A percentile compares a stretch with the other conserved stretches of the same genome.
Conservation (phyloP, 305 asterid genomes). For the Euphrasia arctica region DNA sequence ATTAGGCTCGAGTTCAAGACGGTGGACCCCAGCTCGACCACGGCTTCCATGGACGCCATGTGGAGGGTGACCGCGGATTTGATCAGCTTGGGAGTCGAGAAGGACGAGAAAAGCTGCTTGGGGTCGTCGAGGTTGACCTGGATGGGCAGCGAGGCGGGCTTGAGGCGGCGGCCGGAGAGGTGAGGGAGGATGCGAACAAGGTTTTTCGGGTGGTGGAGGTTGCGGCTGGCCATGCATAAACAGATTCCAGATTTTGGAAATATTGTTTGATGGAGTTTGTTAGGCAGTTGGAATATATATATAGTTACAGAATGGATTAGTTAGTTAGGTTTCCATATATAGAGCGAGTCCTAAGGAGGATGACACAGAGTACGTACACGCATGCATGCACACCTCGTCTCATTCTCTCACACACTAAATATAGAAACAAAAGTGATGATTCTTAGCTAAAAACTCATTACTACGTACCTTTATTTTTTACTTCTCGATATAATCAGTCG, state of each 20-base stretch:
- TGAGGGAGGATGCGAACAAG: conserved; percentile 24
- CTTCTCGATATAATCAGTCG: no score
- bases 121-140: conserved; percentile 38
- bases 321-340: neutral
- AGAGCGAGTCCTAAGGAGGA: neutral
- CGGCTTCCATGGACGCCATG: conserved; percentile 36
- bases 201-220: conserved; percentile 24
- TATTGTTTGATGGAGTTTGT: neutral
- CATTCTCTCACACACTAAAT: no score
- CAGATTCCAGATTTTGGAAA: neutral
- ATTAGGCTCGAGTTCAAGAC: conserved; percentile 55
- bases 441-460: no score
- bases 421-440: neutral
- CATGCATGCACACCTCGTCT: no score
- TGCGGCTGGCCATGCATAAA: conserved; percentile 42
- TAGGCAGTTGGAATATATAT: neutral
- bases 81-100: conserved; percentile 44
- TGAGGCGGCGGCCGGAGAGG: conserved; percentile 30
- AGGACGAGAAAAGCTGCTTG: conserved; percentile 42
- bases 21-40: conserved; percentile 54
- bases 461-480: no score
- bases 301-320: neutral
- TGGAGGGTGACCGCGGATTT: conserved; percentile 47
- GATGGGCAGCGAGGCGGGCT: conserved; percentile 29
- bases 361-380: neutral